Evolutionary conservation across 305 asterid genomes (phyloP).

Genomic region (Withania somnifera): DNA sequence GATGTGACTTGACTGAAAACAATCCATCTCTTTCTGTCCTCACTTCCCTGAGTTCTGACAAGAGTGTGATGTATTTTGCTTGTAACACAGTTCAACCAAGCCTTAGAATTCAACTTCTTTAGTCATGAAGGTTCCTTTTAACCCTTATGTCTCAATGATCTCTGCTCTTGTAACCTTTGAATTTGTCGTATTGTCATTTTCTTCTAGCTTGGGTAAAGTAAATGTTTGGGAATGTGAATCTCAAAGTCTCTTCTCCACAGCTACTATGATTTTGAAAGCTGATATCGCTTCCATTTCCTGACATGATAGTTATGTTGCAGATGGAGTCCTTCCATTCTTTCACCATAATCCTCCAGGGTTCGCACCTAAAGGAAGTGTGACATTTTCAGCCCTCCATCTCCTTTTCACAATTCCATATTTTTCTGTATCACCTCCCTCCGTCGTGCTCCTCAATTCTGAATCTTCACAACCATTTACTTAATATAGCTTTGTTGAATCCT

Average conservation of each 20-base stretch:
- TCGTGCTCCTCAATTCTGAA: neutral
- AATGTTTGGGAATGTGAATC: neutral
- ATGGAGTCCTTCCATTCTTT: neutral
- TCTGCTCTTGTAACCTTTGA: neutral
- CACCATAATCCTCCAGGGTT: neutral
- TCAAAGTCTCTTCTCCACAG: neutral
- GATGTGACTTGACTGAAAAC: neutral
- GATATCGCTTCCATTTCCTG: neutral
- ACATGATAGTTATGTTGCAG: neutral
- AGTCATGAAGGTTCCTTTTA: neutral
- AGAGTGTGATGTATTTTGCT: neutral
- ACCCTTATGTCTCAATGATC: neutral
- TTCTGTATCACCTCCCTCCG: neutral
- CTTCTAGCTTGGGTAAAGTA: neutral
- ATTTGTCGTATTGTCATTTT: neutral
- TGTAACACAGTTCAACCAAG: neutral
- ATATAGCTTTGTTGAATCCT: no score
- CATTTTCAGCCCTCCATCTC: neutral
- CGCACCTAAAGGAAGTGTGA: neutral
- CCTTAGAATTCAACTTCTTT: neutral
- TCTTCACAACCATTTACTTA: no score
- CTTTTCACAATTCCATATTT: neutral
- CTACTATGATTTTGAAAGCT: neutral
- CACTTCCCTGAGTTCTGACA: neutral
- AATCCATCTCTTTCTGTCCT: neutral